A percentile compares a stretch with the other conserved stretches of the same genome.
phyloP scores from a whole-genome alignment of 192 early-diverging fungal species.

The Coemansia sp. region DNA sequence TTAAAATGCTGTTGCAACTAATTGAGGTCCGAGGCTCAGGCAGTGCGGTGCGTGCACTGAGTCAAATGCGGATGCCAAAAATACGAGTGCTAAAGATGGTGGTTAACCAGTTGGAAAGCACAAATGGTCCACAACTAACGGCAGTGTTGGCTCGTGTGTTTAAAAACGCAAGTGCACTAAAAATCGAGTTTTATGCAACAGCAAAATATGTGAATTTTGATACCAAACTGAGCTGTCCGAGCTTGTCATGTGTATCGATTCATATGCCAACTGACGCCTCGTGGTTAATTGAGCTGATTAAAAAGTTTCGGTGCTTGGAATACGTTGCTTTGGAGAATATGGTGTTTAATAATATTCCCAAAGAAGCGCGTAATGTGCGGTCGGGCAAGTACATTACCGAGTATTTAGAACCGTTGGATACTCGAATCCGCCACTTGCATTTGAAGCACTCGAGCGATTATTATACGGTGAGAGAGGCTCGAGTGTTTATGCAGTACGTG shows the following conservation, averaged over 20 bases:
- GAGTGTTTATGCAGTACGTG: neutral
- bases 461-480: neutral
- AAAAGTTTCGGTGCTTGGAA: neutral
- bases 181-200: neutral
- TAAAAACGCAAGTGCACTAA: neutral
- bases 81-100: neutral
- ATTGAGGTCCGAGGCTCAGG: neutral
- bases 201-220: neutral
- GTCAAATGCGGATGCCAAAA: neutral
- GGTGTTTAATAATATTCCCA: neutral
- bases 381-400: neutral
- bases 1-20: neutral
- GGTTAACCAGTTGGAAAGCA: neutral
- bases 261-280: neutral
- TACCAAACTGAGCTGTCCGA: neutral
- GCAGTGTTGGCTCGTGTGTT: neutral
- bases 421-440: neutral
- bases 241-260: neutral
- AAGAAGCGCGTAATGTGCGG: neutral
- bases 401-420: slow-evolving; percentile 2
- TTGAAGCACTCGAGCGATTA: neutral
- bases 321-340: neutral
- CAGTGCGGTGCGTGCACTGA: neutral
- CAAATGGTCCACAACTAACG: neutral
- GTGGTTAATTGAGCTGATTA: neutral